phyloP scores from a whole-genome alignment of 1,284 basidiomycete species.

The Cutaneotrichosporon sp. region DNA sequence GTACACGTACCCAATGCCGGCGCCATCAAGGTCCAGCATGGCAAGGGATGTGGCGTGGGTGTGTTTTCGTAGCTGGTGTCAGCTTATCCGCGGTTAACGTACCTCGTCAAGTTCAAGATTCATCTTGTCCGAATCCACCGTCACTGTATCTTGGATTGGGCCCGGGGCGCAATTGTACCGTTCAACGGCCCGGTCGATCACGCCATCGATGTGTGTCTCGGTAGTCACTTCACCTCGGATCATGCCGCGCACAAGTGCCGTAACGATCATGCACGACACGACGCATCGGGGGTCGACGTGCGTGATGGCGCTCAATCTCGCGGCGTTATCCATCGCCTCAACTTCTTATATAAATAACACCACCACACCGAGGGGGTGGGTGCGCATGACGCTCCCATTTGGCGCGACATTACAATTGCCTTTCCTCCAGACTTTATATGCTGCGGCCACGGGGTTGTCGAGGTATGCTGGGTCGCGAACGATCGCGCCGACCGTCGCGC shows the following conservation, averaged over 20 bases:
- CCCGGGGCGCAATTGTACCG: background rate
- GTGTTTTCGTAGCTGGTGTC: constrained; percentile 13
- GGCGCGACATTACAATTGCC: constrained; percentile 10
- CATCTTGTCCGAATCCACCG: constrained; percentile 6
- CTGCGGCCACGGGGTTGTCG: constrained; percentile 7
- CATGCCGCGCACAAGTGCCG: constrained; percentile 20
- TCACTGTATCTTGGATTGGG: background rate
- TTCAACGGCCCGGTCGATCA: constrained; percentile 9
- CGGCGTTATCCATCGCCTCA: constrained; percentile 17
- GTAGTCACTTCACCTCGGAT: constrained; percentile 8
- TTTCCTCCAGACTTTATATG: constrained; percentile 14
- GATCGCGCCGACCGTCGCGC: constrained; percentile 19
- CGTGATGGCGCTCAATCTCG: constrained; percentile 14
- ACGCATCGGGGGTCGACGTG: constrained; percentile 24
- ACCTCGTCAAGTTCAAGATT: constrained; percentile 16
- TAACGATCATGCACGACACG: constrained; percentile 20
- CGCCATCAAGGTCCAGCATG: constrained; percentile 17
- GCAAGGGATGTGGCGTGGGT: background rate
- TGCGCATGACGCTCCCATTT: constrained; percentile 25
- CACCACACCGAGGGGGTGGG: constrained; percentile 20
- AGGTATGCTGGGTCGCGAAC: constrained; percentile 13
- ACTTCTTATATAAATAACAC: background rate
- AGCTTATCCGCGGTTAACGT: background rate
- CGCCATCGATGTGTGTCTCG: constrained; percentile 5
- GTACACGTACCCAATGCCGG: constrained; percentile 26